A percentile compares a stretch with the other conserved stretches of the same genome.
These are phyloP conservation scores for Aureobasidium sp. DNA, from an alignment of 2,329 filamentous ascomycete species.

Conservation along the genomic window DNA sequence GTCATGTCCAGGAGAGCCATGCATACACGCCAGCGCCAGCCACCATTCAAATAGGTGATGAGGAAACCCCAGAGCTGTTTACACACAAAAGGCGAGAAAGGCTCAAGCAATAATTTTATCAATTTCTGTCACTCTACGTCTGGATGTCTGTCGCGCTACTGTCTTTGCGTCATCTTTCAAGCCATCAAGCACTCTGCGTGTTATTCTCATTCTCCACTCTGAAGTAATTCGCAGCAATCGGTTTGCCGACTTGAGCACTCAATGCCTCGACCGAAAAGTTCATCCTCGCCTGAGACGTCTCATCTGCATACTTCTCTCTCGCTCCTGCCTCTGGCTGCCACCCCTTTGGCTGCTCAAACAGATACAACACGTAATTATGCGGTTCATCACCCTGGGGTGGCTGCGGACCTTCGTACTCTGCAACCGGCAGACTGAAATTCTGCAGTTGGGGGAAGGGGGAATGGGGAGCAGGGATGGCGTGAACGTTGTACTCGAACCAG, in stretches of 20 bases:
- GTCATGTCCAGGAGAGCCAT: too few relatives aligned
- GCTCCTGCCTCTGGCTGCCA: constrained; percentile 22
- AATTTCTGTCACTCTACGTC: too few relatives aligned
- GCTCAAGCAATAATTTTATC: too few relatives aligned
- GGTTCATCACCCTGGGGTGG: constrained; percentile 25
- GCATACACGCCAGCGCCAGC: too few relatives aligned
- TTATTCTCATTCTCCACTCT: constrained; percentile 10
- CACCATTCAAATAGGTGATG: too few relatives aligned
- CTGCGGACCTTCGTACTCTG: constrained; percentile 23
- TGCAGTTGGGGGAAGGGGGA: constrained; percentile 19
- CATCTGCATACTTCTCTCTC: constrained; percentile 16
- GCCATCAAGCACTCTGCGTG: background rate
- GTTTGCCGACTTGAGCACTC: constrained; percentile 20
- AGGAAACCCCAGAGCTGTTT: too few relatives aligned
- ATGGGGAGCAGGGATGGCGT: background rate
- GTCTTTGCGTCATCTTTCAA: background rate
- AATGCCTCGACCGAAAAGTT: constrained; percentile 25
- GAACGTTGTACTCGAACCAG: constrained; percentile 26
- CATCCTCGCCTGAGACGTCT: constrained; percentile 18
- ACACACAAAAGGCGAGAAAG: too few relatives aligned
- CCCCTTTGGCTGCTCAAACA: constrained; percentile 25
- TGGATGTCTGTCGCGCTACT: too few relatives aligned
- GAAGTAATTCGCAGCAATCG: constrained; percentile 26
- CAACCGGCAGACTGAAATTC: constrained; percentile 20
- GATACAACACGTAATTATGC: constrained; percentile 28